Base-by-base conservation (phyloP, 2,329 filamentous ascomycete genomes). In the Aureobasidium sp. region DNA sequence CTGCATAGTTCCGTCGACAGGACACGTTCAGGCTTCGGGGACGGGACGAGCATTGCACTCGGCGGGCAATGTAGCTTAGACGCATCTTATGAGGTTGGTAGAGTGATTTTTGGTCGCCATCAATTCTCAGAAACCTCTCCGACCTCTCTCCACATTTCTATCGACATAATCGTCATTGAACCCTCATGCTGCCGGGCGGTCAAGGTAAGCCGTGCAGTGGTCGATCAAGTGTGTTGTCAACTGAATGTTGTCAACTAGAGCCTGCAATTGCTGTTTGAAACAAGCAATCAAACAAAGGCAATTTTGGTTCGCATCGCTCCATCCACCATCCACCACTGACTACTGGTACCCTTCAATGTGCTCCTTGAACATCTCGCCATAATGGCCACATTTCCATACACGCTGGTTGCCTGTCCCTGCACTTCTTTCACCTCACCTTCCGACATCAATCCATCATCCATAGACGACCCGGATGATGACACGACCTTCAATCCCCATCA, bases 401-500 rank as follows among this genome's bases (percentile, higher is more conserved):
- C 83, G 34, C 84, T 84, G 70, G 85, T 87, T 71, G 83, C 84
- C 20, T 87, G 85, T 72, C 82, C 84, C 56, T 87, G 85, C 74
- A 82, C 67, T 13, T 67, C 66, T 10, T 63, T 64, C 37, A 65
- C 74, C 66, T 73, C 67, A 62, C 73, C 72, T 12, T 51, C 46
- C 15, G 26, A 43, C n/a, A 9, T 37, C 34, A 51, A 51, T 12
- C 15, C 36, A 10, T 59, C 55, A 13, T 50, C 57, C 6, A 41
- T 51, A 27, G 34, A 60, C 26, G 57, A 60, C 12, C 34, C 34
- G n/a, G 46, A 60, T n/a, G 57, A 60, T 27, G 57, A 90, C 63
- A 81, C 83, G 65, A 88, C 90, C 4, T 96, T 99, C 74, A 89
- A 99, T 72, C 92, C 94, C 2, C 86, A 89, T 69, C 87, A 87